Evolutionary conservation across 495 filamentous ascomycete species (phyloP).

Genomic region (Penicillium herquei): DNA sequence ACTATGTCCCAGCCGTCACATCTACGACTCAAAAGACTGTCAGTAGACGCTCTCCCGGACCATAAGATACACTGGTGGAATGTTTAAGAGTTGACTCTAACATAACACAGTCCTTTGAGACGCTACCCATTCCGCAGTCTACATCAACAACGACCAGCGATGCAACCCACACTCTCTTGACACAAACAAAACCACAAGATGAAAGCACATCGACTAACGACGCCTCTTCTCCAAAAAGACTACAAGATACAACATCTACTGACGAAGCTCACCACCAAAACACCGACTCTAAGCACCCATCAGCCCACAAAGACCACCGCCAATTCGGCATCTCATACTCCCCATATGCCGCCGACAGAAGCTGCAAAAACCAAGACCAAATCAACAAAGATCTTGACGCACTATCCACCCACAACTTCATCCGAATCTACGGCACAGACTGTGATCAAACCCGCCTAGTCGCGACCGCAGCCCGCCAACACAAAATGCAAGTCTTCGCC

Average conservation of each 20-base stretch:
- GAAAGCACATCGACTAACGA: neutral
- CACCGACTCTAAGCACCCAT: conserved; percentile 4
- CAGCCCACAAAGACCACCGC: conserved; percentile 1
- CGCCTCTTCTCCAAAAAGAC: neutral
- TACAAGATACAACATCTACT: neutral
- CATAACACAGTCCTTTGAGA: neutral
- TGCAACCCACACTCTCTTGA: neutral
- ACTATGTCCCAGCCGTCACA: conserved; percentile 3
- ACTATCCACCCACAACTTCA: conserved; percentile 50
- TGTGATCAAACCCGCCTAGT: conserved; percentile 68
- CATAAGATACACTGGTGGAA: neutral
- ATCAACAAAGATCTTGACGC: conserved; percentile 62
- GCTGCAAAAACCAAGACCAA: conserved; percentile 64
- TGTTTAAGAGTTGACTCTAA: conserved; percentile 5
- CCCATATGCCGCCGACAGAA: conserved; percentile 63
- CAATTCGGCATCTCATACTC: conserved; percentile 66
- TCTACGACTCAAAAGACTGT: conserved; percentile 10
- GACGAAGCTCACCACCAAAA: conserved; percentile 1
- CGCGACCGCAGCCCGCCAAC: conserved; percentile 53
- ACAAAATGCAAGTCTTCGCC: conserved; percentile 65
- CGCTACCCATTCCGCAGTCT: neutral
- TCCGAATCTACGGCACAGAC: conserved; percentile 81
- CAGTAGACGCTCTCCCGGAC: conserved; percentile 7
- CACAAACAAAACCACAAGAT: neutral
- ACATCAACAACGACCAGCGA: conserved; percentile 1